Evolutionary conservation across 441 rosid genomes (phyloP).

Genomic region (Geranium incanum): DNA sequence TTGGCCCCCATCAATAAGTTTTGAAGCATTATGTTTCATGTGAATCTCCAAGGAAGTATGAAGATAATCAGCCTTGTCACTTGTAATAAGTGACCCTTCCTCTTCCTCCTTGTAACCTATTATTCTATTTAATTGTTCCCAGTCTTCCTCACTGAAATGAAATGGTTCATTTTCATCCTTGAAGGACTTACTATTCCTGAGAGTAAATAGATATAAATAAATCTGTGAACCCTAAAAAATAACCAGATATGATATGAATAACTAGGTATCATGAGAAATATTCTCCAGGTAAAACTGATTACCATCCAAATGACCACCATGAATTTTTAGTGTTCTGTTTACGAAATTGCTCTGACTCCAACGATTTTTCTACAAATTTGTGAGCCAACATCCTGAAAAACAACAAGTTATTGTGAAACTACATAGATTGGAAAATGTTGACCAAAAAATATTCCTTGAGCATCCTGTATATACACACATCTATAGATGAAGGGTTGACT

Average conservation of each 20-base stretch:
- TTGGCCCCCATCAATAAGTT: constrained; percentile 61
- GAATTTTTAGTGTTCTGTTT: constrained; percentile 65
- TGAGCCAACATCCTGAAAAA: constrained; percentile 89
- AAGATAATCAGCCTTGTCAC: constrained; percentile 61
- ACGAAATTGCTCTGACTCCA: constrained; percentile 50
- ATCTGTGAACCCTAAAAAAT: constrained; percentile 9
- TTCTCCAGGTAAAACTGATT: constrained; percentile 22
- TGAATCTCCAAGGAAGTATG: constrained; percentile 73
- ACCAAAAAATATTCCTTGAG: not conserved
- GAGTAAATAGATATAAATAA: constrained; percentile 21
- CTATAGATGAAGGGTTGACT: not conserved
- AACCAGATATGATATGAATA: constrained; percentile 13
- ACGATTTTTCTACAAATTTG: constrained; percentile 73
- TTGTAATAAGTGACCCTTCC: constrained; percentile 32
- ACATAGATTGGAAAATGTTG: not conserved
- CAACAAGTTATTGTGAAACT: constrained; percentile 16
- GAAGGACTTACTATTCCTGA: constrained; percentile 55
- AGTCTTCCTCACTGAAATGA: constrained; percentile 75
- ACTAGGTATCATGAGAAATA: constrained; percentile 12
- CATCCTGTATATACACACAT: not conserved
- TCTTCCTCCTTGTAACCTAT: constrained; percentile 89
- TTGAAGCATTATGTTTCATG: constrained; percentile 93
- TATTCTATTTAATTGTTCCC: constrained; percentile 79
- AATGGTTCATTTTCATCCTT: constrained; percentile 73
- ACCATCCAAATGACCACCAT: constrained; percentile 99